Evolutionary conservation across 108 stramenopile genomes (phyloP), one percentile per base, ranked within the genome.

Genomic region (Cyclotella choctawhatcheeana): DNA sequence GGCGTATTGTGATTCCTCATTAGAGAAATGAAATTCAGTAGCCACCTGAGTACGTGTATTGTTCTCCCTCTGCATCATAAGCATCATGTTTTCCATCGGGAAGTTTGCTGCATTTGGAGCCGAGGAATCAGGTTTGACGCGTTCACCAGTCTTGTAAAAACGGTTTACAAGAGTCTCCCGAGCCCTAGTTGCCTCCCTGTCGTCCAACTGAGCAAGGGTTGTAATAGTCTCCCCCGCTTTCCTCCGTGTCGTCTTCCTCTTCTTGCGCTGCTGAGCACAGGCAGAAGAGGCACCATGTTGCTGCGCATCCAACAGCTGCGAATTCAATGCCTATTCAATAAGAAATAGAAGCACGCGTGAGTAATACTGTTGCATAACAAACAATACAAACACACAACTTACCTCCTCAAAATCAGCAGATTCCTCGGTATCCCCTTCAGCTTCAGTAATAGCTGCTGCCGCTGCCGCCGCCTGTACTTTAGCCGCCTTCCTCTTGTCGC

Each of bases 21-120:
- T 48, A n/a, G 47, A 17, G 47, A 48, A 4, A n/a, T 48, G 47
- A 4, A 48, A 4, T 4, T 4, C 4, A n/a, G 47, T n/a, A n/a
- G 8, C 18, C 17, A n/a, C 12, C 47, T n/a, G 17, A n/a, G 47
- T 48, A 10, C 47, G 12, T 48, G 47, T 48, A n/a, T 10, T n/a
- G n/a, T 48, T 48, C 16, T 48, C 47, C 17, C 47, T 10, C 47
- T n/a, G 12, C 47, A 48, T 48, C 47, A 48, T n/a, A 48, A 48
- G 47, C 47, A 48, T 48, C 47, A 48, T 48, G 4, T 48, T n/a
- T n/a, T 48, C 47, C 17, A n/a, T 10, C 4, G 47, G 47, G 17
- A 48, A 48, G 8, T 4, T n/a, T n/a, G 4, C 18, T 17, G n/a
- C 12, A 48, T 48, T 48, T n/a, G n/a, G n/a, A 4, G 18, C 47